These are phyloP conservation scores for Durio zibethinus DNA, from an alignment of 345 rosid species.

Conservation along the genomic window DNA sequence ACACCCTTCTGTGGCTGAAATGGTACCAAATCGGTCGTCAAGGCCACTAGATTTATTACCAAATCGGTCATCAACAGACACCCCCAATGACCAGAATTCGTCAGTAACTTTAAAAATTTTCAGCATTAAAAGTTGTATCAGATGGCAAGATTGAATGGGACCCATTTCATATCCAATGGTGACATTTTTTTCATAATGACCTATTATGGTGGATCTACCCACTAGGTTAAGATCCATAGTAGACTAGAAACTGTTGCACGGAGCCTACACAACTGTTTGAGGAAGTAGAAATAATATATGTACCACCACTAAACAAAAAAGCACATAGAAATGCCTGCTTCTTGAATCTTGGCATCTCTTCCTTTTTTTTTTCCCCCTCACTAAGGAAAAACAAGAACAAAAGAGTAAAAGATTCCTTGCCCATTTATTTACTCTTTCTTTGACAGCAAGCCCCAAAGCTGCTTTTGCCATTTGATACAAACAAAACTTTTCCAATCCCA, in stretches of 20 bases:
- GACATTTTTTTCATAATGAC: neutral
- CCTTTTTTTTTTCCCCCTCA: neutral
- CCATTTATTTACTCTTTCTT: slow-evolving; percentile 36
- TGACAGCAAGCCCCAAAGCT: slow-evolving; percentile 34
- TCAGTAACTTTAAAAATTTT: neutral
- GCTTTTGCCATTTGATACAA: slow-evolving; percentile 27
- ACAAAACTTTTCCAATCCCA: slow-evolving; percentile 5
- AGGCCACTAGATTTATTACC: slow-evolving; percentile 9
- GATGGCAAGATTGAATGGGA: slow-evolving; percentile 7
- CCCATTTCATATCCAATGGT: slow-evolving; percentile 5
- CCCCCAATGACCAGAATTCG: neutral
- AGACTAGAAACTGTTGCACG: neutral
- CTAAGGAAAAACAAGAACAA: slow-evolving; percentile 15
- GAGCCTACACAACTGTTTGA: neutral
- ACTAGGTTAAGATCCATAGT: neutral
- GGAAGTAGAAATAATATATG: neutral
- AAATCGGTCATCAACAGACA: too few species aligned
- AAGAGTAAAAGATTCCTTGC: slow-evolving; percentile 57
- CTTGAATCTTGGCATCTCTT: slow-evolving; percentile 35
- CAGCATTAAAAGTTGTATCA: neutral
- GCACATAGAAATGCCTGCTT: slow-evolving; percentile 19
- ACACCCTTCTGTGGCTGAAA: slow-evolving; percentile 2
- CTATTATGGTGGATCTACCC: slow-evolving; percentile 7
- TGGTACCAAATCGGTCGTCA: slow-evolving; percentile 2
- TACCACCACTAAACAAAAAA: neutral